phyloP scores from a whole-genome alignment of 306 rosid genomes.

The Prunus fruticosa region DNA sequence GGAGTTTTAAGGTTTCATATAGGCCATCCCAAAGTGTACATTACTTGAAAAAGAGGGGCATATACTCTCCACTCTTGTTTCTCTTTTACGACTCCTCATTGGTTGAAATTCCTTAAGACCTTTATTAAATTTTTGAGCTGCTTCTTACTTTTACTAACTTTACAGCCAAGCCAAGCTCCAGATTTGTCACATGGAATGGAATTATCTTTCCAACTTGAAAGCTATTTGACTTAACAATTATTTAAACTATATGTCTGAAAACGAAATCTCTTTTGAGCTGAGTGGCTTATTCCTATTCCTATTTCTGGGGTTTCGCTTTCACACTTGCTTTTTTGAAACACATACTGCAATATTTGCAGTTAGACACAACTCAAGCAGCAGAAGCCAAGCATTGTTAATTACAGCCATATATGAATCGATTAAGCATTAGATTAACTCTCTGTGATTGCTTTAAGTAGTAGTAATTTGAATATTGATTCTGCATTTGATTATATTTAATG shows the following conservation, averaged over 20 bases:
- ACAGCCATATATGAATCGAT: background rate
- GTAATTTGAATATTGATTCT: background rate
- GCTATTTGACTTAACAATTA: slow-evolving; percentile 30
- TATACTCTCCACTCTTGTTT: slow-evolving; percentile 8
- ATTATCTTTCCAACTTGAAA: slow-evolving; percentile 30
- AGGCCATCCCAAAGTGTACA: slow-evolving; percentile 2
- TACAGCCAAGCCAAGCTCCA: slow-evolving; percentile 38
- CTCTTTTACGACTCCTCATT: slow-evolving; percentile 12
- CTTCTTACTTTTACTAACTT: slow-evolving; percentile 34
- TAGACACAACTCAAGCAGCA: background rate
- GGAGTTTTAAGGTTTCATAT: slow-evolving; percentile 49
- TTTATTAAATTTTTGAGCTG: background rate
- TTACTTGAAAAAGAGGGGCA: slow-evolving; percentile 20
- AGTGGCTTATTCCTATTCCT: slow-evolving; percentile 20
- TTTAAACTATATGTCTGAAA: slow-evolving; percentile 22
- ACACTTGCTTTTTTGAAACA: slow-evolving; percentile 3
- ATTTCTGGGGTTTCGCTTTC: slow-evolving; percentile 24
- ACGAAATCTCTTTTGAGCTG: background rate
- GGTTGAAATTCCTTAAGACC: slow-evolving; percentile 29
- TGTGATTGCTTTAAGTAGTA: too few relatives aligned
- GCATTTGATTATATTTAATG: background rate
- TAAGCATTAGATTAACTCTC: too few relatives aligned
- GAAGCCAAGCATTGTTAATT: background rate
- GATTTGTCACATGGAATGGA: slow-evolving; percentile 32
- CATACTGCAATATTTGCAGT: background rate